Percentiles rank a stretch among this genome's conserved stretches.
Conservation (phyloP, 2,329 filamentous ascomycete species). For the Xylariaceae sp. region DNA sequence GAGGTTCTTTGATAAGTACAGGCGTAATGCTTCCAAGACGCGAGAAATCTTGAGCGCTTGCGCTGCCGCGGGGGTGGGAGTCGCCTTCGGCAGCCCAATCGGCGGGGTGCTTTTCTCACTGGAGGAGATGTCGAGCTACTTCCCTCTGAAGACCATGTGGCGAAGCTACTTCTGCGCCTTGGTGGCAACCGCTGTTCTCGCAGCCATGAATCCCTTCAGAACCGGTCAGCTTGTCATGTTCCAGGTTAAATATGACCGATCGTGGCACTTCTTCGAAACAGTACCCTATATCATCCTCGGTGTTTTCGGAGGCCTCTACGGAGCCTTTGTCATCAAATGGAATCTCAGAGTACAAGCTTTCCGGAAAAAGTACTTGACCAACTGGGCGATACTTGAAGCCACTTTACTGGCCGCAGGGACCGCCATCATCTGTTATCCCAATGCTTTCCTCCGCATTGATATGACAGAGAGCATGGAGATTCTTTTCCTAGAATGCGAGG, state of each 20-base stretch:
- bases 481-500: constrained; percentile 89
- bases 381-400: constrained; percentile 82
- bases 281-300: constrained; percentile 90
- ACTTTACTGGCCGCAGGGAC: constrained; percentile 78
- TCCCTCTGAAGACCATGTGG: constrained; percentile 96
- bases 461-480: constrained; percentile 99
- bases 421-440: constrained; percentile 92
- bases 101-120: constrained; percentile 94
- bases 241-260: constrained; percentile 89
- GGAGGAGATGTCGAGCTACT: constrained; percentile 96
- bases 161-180: constrained; percentile 96
- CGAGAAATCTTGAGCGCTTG: constrained; percentile 92
- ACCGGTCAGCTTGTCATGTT: constrained; percentile 99
- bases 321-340: constrained; percentile 97
- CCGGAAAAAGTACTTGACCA: constrained; percentile 82
- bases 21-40: constrained; percentile 86
- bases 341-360: constrained; percentile 89
- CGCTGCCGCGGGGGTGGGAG: constrained; percentile 89
- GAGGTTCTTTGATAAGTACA: constrained; percentile 87
- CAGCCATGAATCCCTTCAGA: constrained; percentile 95
- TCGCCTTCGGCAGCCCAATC: constrained; percentile 96
- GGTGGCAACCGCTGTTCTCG: constrained; percentile 86
- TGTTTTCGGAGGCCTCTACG: constrained; percentile 90
- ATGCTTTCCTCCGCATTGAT: constrained; percentile 90
- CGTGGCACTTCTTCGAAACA: constrained; percentile 97